Evolutionary conservation across 106 monocot species (phyloP), one percentile per base, ranked within the genome.

Genomic region (Phalaenopsis equestris): DNA sequence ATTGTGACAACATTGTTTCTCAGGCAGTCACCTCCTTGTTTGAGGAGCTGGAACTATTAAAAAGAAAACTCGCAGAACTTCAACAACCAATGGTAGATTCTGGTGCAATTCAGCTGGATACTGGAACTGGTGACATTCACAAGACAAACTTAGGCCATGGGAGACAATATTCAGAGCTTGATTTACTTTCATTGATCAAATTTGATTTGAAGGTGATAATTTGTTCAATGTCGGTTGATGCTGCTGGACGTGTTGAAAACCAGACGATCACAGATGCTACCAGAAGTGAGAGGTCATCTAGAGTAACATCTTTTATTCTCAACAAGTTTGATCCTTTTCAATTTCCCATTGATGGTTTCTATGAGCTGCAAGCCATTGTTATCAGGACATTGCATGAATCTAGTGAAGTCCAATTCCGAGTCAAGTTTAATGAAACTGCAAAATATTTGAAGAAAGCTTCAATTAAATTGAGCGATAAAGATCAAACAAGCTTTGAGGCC

Each of bases 191-290:
- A 30, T 87, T 99, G 83, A 80, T 93, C 9, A 95, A 86, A 77
- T 95, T 99, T 89, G 94, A 99, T 90, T 79, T 99, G 57, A 90
- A 86, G 80, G 15, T 91, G 75, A 80, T 94, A 75, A 24, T 85
- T 76, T 80, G 82, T 82, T 85, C 85, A 81, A 48, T 89, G 80
- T 84, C 82, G 43, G 42, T 79, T 76, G 82, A 67, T 77, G 11
- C 77, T 76, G 61, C 23, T 76, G 81, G 78, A 43, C 82, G 77
- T 81, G 23, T 74, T 24, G 56, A 75, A 21, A 81, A 85, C n/a
- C 18, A 80, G 43, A 67, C 48, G 52, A 45, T 82, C 23, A 39
- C 38, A 73, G 83, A 80, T 38, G n/a, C 41, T 19, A 39, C 72
- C 6, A 83, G 72, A 24, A 47, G 80, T 72, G 80, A 88, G 73